Percentiles rank a stretch among this genome's conserved stretches.
These are phyloP conservation scores for Cicer cuneatum DNA, from an alignment of 306 rosid genomes.

Conservation along the genomic window DNA sequence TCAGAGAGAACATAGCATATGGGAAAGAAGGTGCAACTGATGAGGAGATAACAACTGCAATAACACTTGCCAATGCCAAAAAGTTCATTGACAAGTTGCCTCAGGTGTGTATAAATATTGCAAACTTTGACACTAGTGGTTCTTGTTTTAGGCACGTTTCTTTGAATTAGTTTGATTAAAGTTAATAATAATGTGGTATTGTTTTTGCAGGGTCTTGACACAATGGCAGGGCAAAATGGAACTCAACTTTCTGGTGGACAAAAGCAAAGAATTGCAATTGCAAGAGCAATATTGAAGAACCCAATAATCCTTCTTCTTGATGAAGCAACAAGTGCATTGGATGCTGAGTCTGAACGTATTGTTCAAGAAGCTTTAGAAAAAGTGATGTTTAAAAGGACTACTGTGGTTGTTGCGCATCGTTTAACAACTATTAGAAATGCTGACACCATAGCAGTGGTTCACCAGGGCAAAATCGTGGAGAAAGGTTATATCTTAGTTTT, in stretches of 20 bases:
- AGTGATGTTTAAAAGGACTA: slow-evolving; percentile 75
- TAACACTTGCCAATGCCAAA: slow-evolving; percentile 84
- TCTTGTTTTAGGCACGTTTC: not conserved
- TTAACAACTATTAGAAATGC: slow-evolving; percentile 85
- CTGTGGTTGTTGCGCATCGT: slow-evolving; percentile 91
- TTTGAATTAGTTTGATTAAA: slow-evolving; percentile 3
- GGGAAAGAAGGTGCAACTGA: slow-evolving; percentile 84
- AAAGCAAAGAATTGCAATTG: slow-evolving; percentile 95
- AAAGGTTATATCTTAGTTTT: slow-evolving; percentile 50
- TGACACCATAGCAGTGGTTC: slow-evolving; percentile 80
- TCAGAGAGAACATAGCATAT: slow-evolving; percentile 77
- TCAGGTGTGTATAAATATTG: slow-evolving; percentile 44
- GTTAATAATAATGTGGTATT: not conserved
- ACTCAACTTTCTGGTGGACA: slow-evolving; percentile 96
- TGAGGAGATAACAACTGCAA: slow-evolving; percentile 66
- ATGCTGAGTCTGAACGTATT: slow-evolving; percentile 86
- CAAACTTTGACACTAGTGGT: not conserved
- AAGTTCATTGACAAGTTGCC: slow-evolving; percentile 84
- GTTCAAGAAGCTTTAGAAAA: slow-evolving; percentile 85
- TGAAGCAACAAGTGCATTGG: slow-evolving; percentile 94
- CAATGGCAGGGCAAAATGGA: slow-evolving; percentile 88
- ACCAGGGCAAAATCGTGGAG: slow-evolving; percentile 85
- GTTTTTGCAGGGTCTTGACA: slow-evolving; percentile 70
- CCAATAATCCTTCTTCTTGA: slow-evolving; percentile 90
- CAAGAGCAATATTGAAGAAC: slow-evolving; percentile 91